phyloP scores from a whole-genome alignment of 306 rosid species.

The Vigna unguiculata region DNA sequence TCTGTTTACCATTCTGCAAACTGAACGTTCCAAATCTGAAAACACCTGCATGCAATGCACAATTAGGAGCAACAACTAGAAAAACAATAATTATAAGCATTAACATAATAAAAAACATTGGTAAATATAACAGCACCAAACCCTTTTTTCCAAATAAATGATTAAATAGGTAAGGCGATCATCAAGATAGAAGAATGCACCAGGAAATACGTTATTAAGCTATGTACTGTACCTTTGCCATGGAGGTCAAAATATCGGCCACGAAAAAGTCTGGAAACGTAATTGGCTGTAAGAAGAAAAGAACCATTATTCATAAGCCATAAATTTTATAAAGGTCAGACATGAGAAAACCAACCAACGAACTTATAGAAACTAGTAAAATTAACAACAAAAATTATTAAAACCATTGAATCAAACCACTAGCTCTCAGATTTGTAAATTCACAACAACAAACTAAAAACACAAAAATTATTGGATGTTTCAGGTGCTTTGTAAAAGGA shows the following conservation, averaged over 20 bases:
- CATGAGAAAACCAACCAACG: conserved; percentile 36
- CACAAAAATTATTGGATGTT: conserved; percentile 24
- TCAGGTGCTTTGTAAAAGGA: conserved; percentile 35
- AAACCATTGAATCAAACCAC: conserved; percentile 37
- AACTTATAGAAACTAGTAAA: conserved; percentile 26
- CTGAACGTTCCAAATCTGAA: conserved; percentile 97
- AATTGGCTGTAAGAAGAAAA: conserved; percentile 79
- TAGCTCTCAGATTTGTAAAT: conserved; percentile 6
- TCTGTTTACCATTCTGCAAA: conserved; percentile 92
- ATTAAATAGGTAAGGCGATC: conserved; percentile 38
- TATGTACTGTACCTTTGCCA: conserved; percentile 78
- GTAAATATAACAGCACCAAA: conserved; percentile 9
- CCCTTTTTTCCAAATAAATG: neutral
- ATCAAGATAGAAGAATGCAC: conserved; percentile 30
- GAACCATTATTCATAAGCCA: conserved; percentile 33
- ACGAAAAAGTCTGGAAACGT: conserved; percentile 92
- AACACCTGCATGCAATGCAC: conserved; percentile 71
- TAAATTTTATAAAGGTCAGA: conserved; percentile 29
- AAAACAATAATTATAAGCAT: neutral
- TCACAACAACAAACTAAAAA: conserved; percentile 16
- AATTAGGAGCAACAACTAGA: conserved; percentile 44
- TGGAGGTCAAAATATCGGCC: conserved; percentile 98
- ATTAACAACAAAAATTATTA: conserved; percentile 32
- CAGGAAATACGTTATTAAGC: conserved; percentile 30
- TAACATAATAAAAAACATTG: conserved; percentile 25